These are phyloP conservation scores for Phaffia tasmanica DNA, from an alignment of 768 basidiomycete species.

Conservation along the genomic window DNA sequence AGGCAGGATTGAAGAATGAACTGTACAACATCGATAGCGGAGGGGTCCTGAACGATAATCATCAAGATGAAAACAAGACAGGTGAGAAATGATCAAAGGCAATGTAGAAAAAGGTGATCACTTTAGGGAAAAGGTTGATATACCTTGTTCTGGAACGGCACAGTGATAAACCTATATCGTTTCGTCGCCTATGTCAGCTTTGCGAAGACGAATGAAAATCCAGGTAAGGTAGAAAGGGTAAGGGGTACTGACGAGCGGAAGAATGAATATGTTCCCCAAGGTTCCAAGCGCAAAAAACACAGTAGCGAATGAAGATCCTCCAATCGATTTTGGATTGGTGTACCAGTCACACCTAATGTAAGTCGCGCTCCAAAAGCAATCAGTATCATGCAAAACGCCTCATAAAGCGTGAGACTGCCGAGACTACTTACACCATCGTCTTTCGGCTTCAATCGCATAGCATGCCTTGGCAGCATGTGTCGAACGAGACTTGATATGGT, in stretches of 20 bases:
- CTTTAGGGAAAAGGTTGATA: not conserved
- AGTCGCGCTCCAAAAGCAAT: not conserved
- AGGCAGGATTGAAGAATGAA: conserved; percentile 81
- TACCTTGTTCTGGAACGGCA: conserved; percentile 7
- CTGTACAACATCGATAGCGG: conserved; percentile 89
- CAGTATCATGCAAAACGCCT: not conserved
- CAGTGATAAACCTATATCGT: not conserved
- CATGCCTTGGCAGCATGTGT: conserved; percentile 79
- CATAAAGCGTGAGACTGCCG: conserved; percentile 46
- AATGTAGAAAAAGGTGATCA: not conserved
- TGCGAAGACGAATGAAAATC: not conserved
- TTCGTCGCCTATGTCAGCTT: too few relatives aligned
- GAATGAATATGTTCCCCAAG: conserved; percentile 44
- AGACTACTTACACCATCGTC: conserved; percentile 57
- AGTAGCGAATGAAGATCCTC: conserved; percentile 82
- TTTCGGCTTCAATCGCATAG: conserved; percentile 64
- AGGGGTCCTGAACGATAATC: conserved; percentile 79
- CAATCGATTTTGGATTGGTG: conserved; percentile 86
- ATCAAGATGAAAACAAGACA: conserved; percentile 39
- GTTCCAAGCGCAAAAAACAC: conserved; percentile 39
- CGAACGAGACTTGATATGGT: conserved; percentile 71
- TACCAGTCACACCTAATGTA: conserved; percentile 43
- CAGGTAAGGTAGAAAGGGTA: not conserved
- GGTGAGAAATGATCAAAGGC: not conserved
- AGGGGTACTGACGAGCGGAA: conserved; percentile 56